These are phyloP conservation scores for Cicer bijugum DNA, from an alignment of 306 rosid genomes.

Conservation along the genomic window DNA sequence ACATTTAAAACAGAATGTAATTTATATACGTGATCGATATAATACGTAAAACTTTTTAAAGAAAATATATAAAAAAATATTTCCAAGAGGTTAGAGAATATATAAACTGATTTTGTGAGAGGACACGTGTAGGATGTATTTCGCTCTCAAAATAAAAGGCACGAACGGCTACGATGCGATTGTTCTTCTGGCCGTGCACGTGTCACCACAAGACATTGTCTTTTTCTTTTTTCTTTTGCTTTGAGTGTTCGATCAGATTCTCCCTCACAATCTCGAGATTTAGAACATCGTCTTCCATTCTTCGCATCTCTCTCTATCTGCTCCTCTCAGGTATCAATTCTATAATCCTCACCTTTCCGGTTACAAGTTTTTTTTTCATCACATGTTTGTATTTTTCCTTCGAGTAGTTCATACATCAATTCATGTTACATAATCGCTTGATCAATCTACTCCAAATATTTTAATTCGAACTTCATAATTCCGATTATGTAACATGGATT, in stretches of 20 bases:
- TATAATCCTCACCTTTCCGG: background rate
- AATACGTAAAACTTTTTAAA: too few species aligned
- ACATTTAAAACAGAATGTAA: too few species aligned
- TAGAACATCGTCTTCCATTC: background rate
- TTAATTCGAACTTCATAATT: background rate
- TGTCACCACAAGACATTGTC: background rate
- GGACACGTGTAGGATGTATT: too few species aligned
- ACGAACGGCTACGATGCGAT: slow-evolving; percentile 1
- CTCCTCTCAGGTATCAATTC: slow-evolving; percentile 33
- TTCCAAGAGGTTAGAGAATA: too few species aligned
- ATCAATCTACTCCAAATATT: background rate
- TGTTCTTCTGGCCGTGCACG: background rate
- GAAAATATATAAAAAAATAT: too few species aligned
- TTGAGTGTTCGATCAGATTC: background rate
- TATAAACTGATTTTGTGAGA: too few species aligned
- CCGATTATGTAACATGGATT: background rate
- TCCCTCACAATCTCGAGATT: background rate
- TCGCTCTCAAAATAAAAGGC: too few species aligned
- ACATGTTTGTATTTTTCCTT: background rate
- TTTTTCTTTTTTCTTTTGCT: background rate
- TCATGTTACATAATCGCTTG: background rate
- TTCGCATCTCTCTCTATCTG: background rate
- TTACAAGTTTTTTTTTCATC: background rate
- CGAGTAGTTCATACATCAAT: too few species aligned
- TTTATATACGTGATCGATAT: too few species aligned